Conservation (phyloP, 352 stramenopile genomes). For the Aphanomyces euteiches region DNA sequence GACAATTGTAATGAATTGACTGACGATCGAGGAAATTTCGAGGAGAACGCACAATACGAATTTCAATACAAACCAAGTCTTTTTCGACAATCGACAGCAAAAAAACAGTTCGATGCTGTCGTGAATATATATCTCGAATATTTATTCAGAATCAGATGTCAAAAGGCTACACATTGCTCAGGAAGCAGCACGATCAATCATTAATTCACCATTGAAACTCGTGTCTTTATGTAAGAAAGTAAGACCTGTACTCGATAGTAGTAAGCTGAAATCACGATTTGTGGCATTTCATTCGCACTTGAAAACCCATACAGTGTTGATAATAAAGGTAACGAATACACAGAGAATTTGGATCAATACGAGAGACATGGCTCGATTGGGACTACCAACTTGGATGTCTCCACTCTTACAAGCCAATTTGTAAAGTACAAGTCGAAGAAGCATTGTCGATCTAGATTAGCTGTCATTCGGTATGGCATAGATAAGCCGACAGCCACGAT, state of each 20-base stretch:
- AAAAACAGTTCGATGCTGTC: too few relatives aligned
- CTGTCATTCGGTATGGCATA: neutral
- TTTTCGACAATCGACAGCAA: too few relatives aligned
- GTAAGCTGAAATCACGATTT: too few relatives aligned
- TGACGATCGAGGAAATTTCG: too few relatives aligned
- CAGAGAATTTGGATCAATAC: neutral
- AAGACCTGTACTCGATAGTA: neutral
- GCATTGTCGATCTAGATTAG: neutral
- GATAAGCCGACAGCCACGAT: neutral
- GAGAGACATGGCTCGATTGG: neutral
- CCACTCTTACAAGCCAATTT: constrained; percentile 6
- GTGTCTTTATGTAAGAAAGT: neutral
- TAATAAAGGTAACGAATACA: neutral
- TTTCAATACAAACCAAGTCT: too few relatives aligned
- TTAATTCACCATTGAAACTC: neutral
- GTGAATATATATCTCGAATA: neutral
- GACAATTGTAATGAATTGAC: too few relatives aligned
- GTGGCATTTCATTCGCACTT: too few relatives aligned
- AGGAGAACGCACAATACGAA: too few relatives aligned
- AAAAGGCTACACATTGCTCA: neutral
- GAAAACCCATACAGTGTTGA: too few relatives aligned
- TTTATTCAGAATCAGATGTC: neutral
- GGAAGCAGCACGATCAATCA: neutral
- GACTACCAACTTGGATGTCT: neutral
- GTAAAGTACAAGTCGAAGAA: too few relatives aligned